Evolutionary conservation across 768 basidiomycete species (phyloP).

Genomic region (Coprinellus micaceus): DNA sequence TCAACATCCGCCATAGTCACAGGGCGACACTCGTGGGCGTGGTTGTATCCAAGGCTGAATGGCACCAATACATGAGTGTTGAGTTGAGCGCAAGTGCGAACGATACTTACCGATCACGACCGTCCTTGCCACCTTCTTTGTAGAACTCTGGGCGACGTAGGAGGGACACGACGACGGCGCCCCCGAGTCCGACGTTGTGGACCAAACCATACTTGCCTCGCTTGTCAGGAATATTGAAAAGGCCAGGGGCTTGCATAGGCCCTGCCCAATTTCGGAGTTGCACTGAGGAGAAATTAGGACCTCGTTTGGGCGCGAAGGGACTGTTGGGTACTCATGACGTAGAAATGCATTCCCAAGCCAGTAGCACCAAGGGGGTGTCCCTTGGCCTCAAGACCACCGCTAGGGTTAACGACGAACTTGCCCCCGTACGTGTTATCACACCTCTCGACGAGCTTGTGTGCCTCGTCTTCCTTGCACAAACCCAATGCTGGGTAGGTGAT

Average conservation of each 20-base stretch:
- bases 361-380: conserved; percentile 84
- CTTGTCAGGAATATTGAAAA: conserved; percentile 58
- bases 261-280: conserved; percentile 80
- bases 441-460: conserved; percentile 68
- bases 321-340: conserved; percentile 61
- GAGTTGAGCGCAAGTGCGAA: not conserved
- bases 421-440: conserved; percentile 88
- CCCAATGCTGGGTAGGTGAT: conserved; percentile 81
- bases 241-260: conserved; percentile 74
- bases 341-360: conserved; percentile 84
- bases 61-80: not conserved
- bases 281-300: conserved; percentile 39
- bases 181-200: conserved; percentile 82
- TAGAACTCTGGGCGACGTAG: conserved; percentile 78
- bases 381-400: conserved; percentile 85
- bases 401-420: conserved; percentile 81
- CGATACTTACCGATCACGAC: conserved; percentile 51
- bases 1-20: conserved; percentile 64
- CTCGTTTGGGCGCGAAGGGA: not conserved
- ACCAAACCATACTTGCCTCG: conserved; percentile 78
- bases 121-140: conserved; percentile 61
- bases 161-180: conserved; percentile 73
- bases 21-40: conserved; percentile 62
- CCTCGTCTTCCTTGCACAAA: conserved; percentile 61
- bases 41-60: conserved; percentile 73